Evolutionary conservation across 495 filamentous ascomycete genomes (phyloP).

Genomic region (Aspergillus incahuasiensis): DNA sequence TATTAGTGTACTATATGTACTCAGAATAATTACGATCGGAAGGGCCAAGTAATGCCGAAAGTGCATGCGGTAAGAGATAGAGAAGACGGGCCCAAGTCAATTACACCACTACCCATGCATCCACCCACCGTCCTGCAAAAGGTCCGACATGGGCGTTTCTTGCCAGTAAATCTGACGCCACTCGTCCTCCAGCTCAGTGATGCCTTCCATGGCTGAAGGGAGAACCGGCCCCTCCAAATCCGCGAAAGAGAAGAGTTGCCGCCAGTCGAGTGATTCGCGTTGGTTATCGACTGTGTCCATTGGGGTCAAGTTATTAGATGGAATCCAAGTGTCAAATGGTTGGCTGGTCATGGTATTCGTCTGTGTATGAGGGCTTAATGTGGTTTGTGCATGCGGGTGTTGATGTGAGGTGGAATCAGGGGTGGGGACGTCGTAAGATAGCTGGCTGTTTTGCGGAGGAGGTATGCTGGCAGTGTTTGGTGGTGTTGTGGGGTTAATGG

Average conservation of each 20-base stretch:
- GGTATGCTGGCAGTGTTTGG: slow-evolving; percentile 12
- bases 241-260: slow-evolving; percentile 43
- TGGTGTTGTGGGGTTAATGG: background rate
- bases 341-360: slow-evolving; percentile 13
- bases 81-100: background rate
- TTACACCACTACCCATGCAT: slow-evolving; percentile 22
- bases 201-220: slow-evolving; percentile 36
- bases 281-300: slow-evolving; percentile 34
- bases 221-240: slow-evolving; percentile 38
- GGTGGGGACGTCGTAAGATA: slow-evolving; percentile 36
- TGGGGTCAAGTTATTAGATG: slow-evolving; percentile 16
- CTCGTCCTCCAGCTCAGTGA: slow-evolving; percentile 43
- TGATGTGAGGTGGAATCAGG: slow-evolving; percentile 30
- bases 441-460: slow-evolving; percentile 17
- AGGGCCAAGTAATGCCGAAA: too few relatives aligned
- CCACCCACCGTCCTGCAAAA: slow-evolving; percentile 42
- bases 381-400: slow-evolving; percentile 21
- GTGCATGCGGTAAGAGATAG: too few relatives aligned
- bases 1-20: background rate
- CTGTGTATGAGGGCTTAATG: slow-evolving; percentile 19
- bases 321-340: slow-evolving; percentile 40
- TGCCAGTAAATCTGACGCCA: slow-evolving; percentile 49
- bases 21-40: too few relatives aligned
- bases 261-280: slow-evolving; percentile 42
- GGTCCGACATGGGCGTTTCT: slow-evolving; percentile 41